phyloP scores from a whole-genome alignment of 257 asterid species.

The Osmanthus fragrans region DNA sequence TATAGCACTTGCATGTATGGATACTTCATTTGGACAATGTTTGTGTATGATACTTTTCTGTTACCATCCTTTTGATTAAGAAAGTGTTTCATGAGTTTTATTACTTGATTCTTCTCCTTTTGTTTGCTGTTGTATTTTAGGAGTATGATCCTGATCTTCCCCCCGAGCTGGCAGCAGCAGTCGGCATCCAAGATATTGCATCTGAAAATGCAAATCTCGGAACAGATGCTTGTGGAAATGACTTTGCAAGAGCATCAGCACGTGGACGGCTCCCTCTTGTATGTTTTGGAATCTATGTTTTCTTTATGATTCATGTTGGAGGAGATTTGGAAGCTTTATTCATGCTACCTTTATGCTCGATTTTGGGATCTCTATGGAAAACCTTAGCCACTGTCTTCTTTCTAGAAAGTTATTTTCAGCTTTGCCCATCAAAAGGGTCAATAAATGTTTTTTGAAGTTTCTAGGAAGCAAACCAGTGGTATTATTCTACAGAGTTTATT shows the following conservation, averaged over 20 bases:
- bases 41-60: slow-evolving; percentile 6
- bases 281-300: slow-evolving; percentile 34
- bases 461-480: neutral
- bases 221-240: slow-evolving; percentile 57
- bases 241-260: slow-evolving; percentile 50
- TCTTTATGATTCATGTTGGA: neutral
- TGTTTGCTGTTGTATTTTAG: slow-evolving; percentile 42
- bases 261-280: slow-evolving; percentile 66
- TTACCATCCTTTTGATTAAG: neutral
- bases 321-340: neutral
- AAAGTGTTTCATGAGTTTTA: neutral
- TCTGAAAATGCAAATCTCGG: slow-evolving; percentile 56
- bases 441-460: neutral
- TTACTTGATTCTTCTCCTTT: slow-evolving; percentile 11
- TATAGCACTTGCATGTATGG: too few relatives aligned
- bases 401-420: neutral
- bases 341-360: slow-evolving; percentile 3
- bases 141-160: slow-evolving; percentile 98
- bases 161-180: slow-evolving; percentile 98
- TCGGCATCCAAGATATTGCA: slow-evolving; percentile 63
- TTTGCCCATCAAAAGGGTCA: neutral
- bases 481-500: neutral
- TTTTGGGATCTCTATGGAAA: slow-evolving; percentile 2
- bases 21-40: slow-evolving; percentile 3
- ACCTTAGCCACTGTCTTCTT: neutral